Base-by-base conservation (phyloP, 2,329 filamentous ascomycete species). In the Exserohilum rostratum region DNA sequence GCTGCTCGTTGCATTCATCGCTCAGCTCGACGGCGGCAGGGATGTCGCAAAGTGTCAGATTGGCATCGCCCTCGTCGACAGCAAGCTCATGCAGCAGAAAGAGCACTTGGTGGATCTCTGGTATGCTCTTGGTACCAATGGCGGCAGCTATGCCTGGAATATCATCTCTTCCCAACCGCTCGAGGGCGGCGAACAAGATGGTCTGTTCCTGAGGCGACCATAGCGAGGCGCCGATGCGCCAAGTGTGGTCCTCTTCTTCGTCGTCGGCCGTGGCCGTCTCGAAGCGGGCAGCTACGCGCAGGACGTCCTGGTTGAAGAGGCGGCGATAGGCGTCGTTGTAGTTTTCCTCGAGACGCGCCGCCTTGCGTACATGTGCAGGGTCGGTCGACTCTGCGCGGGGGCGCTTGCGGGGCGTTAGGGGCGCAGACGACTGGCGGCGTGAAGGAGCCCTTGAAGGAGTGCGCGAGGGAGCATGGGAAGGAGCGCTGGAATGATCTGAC, bases 151-250 rank as follows among this genome's bases (percentile, higher is more conserved):
- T 88, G 1, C 81, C 83, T 1, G 75, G 75, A 0, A 89, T 65
- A 57, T 91, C 79, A 62, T 86, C 82, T 46, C 78, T 82, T 0
- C 91, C 91, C 2, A 89, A 80, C 0, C 84, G 83, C 1, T 82
- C 79, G 3, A 96, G 72, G 0, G 85, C 82, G 12, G 83, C 78
- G 70, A 91, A 96, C 53, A 96, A 84, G 0, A 78, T 63, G 1
- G 82, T 78, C 69, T 96, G 96, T 68, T 97, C 93, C 1, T 77
- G 64, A 0, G 82, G 57, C 0, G 84, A 87, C 93, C 93, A 98
- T 10, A 76, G 62, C 0, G 87, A 86, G 22, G 85, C 80, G 18
- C 91, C 92, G 46, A 92, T 77, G 65, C 91, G 89, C 2, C 83
- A 52, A 82, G 31, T 77, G 46, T 43, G 71, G 54, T 52, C 61